Base-by-base conservation (phyloP, 331 rosid genomes). In the Telfairia occidentalis region DNA sequence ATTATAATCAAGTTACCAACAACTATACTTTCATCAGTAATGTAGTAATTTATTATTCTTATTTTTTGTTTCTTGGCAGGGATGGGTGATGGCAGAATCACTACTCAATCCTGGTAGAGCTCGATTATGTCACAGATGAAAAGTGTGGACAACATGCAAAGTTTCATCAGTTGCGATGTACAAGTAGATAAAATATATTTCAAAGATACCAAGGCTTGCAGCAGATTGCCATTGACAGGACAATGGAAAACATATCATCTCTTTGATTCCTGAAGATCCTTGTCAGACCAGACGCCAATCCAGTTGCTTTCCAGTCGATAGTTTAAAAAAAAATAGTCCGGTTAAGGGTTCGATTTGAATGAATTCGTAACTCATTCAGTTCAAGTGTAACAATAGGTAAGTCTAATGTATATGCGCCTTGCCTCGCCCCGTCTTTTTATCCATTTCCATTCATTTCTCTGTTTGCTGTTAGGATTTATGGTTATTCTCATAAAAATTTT, bases 71-170 rank as follows among this genome's bases (percentile, higher is more conserved):
- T 23, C 38, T 18, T 74, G 79, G 77, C 83, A 94, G 98, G 97
- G 98, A 48, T 94, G 98, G 98, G 84, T 84, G 63, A 91, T 94
- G 98, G 90, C 98, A 66, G 97, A 91, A 75, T 89, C 97, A 34
- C 96, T 80, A 66, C 89, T 94, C 71, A 94, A 94, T 84, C 98
- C 98, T 16, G 98, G 98, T 57, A 88, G 92, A 76, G 96, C 98
- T 78, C 90, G 98, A 30, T 19, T 46, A 35, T 72, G 76, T 19
- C 29, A 58, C 55, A 57, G 34, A 37, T 42, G 63, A 24, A 18
- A 15, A 9, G 7, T 6, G 2, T 13, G 58, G 2, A 49, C 53
- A 35, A 18, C 24, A 2, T 48, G 42, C 78, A 24, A 53, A 24
- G 53, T 8, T 66, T 67, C 54, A 42, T 16, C 40, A 70, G n/a